Percentiles rank a stretch among this genome's conserved stretches.
Conservation (phyloP, 179 eudicot genomes). For the Silene vulgaris region DNA sequence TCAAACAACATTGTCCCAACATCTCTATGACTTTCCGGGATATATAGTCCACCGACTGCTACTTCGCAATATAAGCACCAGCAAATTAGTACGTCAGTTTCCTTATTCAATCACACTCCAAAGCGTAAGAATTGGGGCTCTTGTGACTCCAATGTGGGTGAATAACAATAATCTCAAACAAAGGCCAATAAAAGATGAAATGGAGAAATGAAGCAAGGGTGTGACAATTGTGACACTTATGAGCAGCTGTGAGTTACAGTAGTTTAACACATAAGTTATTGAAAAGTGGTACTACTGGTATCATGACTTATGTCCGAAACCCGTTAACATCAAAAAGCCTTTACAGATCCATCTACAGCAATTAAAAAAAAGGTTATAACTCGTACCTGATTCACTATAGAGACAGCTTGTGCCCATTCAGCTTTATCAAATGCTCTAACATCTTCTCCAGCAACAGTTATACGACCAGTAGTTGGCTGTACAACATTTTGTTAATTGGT, state of each 20-base stretch:
- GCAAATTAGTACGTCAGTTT: not conserved
- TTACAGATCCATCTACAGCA: not conserved
- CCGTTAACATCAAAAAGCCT: not conserved
- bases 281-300: no score
- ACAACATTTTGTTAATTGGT: constrained; percentile 13
- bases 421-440: constrained; percentile 86
- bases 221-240: not conserved
- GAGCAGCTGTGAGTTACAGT: no score
- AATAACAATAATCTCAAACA: not conserved
- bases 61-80: not conserved
- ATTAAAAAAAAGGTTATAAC: not conserved
- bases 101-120: not conserved
- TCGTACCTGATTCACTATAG: constrained; percentile 85
- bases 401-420: constrained; percentile 94
- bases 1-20: not conserved
- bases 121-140: not conserved
- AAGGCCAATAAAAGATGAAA: not conserved
- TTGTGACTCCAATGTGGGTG: not conserved
- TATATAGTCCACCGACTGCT: not conserved
- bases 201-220: not conserved
- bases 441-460: constrained; percentile 93
- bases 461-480: constrained; percentile 87
- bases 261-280: no score
- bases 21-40: not conserved
- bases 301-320: no score